These are phyloP conservation scores for Trichaptum fuscoviolaceum DNA, from an alignment of 768 basidiomycete genomes.

Conservation along the genomic window DNA sequence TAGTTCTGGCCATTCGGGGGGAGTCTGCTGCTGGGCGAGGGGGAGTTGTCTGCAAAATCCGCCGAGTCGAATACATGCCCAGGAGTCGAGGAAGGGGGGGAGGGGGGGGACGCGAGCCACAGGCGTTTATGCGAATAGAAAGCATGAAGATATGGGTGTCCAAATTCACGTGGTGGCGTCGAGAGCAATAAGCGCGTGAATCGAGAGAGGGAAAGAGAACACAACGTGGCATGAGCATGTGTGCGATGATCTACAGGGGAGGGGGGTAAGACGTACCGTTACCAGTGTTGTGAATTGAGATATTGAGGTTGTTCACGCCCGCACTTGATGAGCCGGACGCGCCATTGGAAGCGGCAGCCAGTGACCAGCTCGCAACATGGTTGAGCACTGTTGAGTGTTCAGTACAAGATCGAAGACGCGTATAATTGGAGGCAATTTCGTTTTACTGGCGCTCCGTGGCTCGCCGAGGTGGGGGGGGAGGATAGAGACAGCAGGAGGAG, in stretches of 20 bases:
- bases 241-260: background rate
- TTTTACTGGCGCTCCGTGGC: background rate
- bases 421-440: background rate
- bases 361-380: background rate
- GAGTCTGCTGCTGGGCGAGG: background rate
- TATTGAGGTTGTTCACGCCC: background rate
- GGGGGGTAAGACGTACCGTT: background rate
- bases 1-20: background rate
- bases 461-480: background rate
- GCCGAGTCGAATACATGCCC: background rate
- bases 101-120: background rate
- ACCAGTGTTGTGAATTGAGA: background rate
- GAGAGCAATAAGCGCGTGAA: background rate
- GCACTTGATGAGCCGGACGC: background rate
- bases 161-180: background rate
- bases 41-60: background rate
- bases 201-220: background rate
- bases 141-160: background rate
- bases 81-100: background rate
- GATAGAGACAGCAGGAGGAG: conserved; percentile 11
- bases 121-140: background rate
- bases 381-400: background rate
- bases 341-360: background rate
- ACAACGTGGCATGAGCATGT: background rate
- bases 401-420: background rate